Conservation (phyloP, 1,139 yeast genomes). For the Protomyces gravidus region DNA sequence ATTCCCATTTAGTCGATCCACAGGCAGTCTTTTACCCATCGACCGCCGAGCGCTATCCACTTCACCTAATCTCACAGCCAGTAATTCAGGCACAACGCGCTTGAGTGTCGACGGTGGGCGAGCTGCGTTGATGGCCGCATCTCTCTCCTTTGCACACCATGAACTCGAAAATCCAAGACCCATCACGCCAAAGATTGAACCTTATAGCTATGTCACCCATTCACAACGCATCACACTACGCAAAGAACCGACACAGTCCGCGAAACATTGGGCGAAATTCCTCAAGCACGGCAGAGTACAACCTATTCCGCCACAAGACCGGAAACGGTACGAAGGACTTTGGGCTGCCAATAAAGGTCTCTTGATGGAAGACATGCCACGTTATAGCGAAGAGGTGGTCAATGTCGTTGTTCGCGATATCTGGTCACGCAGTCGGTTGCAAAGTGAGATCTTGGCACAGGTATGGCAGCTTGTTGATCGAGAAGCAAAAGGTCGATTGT, state of each 20-base stretch:
- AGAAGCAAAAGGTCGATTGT: slow-evolving; percentile 69
- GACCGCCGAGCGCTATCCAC: slow-evolving; percentile 1
- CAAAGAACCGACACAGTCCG: slow-evolving; percentile 3
- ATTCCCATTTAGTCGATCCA: slow-evolving; percentile 2
- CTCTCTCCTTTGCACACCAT: slow-evolving; percentile 16
- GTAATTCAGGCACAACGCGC: not conserved
- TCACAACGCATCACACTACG: slow-evolving; percentile 12
- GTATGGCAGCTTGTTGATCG: slow-evolving; percentile 83
- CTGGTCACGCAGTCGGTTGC: slow-evolving; percentile 73
- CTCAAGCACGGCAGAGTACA: slow-evolving; percentile 20
- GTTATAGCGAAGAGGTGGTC: slow-evolving; percentile 37
- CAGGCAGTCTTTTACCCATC: not conserved
- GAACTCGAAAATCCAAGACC: slow-evolving; percentile 21
- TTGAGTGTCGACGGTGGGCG: slow-evolving; percentile 5
- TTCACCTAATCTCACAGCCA: not conserved
- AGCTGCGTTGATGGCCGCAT: slow-evolving; percentile 20
- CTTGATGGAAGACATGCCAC: slow-evolving; percentile 30
- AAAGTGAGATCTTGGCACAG: slow-evolving; percentile 57
- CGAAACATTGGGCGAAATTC: slow-evolving; percentile 6
- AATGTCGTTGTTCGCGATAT: slow-evolving; percentile 62
- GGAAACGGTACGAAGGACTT: slow-evolving; percentile 82
- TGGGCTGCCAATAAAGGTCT: slow-evolving; percentile 71
- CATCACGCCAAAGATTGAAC: slow-evolving; percentile 16
- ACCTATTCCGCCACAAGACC: slow-evolving; percentile 58
- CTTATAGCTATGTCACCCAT: slow-evolving; percentile 17